Evolutionary conservation across 176 grass and related monocot species (phyloP).

Genomic region (Oryza coarctata): DNA sequence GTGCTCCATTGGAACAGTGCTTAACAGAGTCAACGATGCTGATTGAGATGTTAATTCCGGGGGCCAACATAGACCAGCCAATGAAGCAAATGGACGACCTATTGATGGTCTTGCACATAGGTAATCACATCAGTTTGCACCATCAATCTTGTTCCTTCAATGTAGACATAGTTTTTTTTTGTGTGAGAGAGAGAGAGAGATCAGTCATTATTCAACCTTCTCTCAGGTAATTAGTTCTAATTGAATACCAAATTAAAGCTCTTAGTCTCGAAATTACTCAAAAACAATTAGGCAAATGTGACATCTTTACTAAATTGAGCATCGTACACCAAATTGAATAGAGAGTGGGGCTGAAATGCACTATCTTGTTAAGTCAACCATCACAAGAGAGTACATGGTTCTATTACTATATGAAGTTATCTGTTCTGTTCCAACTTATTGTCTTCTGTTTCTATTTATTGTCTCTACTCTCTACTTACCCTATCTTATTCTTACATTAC

Average conservation of each 20-base stretch:
- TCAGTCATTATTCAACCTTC: neutral
- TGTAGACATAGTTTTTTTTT: neutral
- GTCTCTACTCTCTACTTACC: constrained; percentile 11
- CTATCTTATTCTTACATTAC: constrained; percentile 21
- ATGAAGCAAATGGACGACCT: constrained; percentile 39
- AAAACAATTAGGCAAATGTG: constrained; percentile 9
- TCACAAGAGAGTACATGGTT: neutral
- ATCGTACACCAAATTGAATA: constrained; percentile 1
- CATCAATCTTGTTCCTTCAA: constrained; percentile 2
- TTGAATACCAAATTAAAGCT: constrained; percentile 1
- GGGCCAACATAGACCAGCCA: constrained; percentile 42
- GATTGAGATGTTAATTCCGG: constrained; percentile 54
- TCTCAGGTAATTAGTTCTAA: neutral
- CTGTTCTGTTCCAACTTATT: neutral
- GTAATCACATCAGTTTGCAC: constrained; percentile 3
- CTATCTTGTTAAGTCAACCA: neutral
- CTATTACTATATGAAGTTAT: neutral
- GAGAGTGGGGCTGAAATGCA: neutral
- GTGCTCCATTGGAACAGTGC: constrained; percentile 72
- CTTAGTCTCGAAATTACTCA: neutral
- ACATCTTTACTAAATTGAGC: neutral
- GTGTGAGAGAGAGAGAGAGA: neutral
- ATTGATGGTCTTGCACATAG: constrained; percentile 41
- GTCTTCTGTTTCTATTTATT: no score
- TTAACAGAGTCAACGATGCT: constrained; percentile 57